phyloP scores from a whole-genome alignment of 139 green algal species.

The Chlamydomonas sphaeroides region DNA sequence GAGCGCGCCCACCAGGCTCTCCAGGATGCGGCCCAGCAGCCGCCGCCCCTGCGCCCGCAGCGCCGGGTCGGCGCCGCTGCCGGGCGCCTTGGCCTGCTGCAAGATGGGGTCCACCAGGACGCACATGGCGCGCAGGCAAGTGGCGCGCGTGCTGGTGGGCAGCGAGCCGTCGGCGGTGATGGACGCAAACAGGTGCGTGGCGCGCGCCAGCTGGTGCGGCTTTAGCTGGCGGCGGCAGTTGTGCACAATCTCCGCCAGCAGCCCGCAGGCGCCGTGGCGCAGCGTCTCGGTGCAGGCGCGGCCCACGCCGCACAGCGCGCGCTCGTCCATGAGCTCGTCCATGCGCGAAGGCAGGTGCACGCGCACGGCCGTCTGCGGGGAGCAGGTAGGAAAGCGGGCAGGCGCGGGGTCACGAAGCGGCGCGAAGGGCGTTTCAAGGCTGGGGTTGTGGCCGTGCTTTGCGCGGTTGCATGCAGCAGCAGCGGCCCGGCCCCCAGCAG shows the following conservation, averaged over 20 bases:
- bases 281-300: conserved; percentile 79
- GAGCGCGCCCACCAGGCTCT: conserved; percentile 86
- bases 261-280: conserved; percentile 53
- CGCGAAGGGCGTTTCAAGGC: too few relatives aligned
- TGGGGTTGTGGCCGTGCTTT: too few relatives aligned
- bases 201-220: conserved; percentile 26
- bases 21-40: conserved; percentile 84
- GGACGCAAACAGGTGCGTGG: conserved; percentile 16
- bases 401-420: too few relatives aligned
- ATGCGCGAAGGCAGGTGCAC: conserved; percentile 47
- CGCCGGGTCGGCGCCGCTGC: neutral
- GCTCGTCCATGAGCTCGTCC: conserved; percentile 82
- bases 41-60: conserved; percentile 49
- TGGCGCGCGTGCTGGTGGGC: conserved; percentile 26
- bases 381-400: too few relatives aligned
- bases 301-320: conserved; percentile 76
- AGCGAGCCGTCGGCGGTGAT: conserved; percentile 11
- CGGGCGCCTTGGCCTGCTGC: conserved; percentile 29
- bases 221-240: conserved; percentile 36
- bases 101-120: conserved; percentile 40
- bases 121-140: conserved; percentile 26
- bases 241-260: conserved; percentile 88
- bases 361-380: conserved; percentile 6
- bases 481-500: too few relatives aligned
- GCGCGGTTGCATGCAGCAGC: too few relatives aligned